phyloP scores from a whole-genome alignment of 768 basidiomycete species.

The Kondoa malvinella region DNA sequence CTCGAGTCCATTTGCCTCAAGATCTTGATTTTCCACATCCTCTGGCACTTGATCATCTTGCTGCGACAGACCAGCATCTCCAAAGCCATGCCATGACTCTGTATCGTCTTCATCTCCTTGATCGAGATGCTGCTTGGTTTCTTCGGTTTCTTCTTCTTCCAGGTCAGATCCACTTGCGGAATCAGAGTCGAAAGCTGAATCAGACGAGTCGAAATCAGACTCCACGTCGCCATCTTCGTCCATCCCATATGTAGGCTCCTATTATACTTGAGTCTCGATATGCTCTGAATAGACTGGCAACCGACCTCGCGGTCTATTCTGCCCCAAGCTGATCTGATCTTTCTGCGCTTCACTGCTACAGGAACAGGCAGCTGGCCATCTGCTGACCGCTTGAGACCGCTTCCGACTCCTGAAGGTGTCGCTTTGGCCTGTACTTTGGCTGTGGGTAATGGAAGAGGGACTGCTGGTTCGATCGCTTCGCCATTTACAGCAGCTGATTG shows the following conservation, averaged over 20 bases:
- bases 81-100: conserved; percentile 12
- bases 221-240: conserved; percentile 34
- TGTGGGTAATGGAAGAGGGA: not conserved
- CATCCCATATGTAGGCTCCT: conserved; percentile 19
- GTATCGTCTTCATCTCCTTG: conserved; percentile 12
- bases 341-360: conserved; percentile 1
- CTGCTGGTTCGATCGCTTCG: not conserved
- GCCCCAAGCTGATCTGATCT: conserved; percentile 13
- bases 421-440: not conserved
- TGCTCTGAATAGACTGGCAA: conserved; percentile 4
- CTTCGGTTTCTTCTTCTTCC: conserved; percentile 14
- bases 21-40: conserved; percentile 10
- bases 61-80: conserved; percentile 13
- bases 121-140: conserved; percentile 10
- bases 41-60: not conserved
- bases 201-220: conserved; percentile 61
- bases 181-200: conserved; percentile 46
- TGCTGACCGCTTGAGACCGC: conserved; percentile 8
- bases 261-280: conserved; percentile 10
- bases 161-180: conserved; percentile 14
- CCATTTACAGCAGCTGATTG: too few relatives aligned
- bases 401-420: not conserved
- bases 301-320: conserved; percentile 18
- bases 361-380: conserved; percentile 12
- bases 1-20: conserved; percentile 11